These are phyloP conservation scores for Camellia oleifera DNA, from an alignment of 179 eudicot species.

Conservation along the genomic window DNA sequence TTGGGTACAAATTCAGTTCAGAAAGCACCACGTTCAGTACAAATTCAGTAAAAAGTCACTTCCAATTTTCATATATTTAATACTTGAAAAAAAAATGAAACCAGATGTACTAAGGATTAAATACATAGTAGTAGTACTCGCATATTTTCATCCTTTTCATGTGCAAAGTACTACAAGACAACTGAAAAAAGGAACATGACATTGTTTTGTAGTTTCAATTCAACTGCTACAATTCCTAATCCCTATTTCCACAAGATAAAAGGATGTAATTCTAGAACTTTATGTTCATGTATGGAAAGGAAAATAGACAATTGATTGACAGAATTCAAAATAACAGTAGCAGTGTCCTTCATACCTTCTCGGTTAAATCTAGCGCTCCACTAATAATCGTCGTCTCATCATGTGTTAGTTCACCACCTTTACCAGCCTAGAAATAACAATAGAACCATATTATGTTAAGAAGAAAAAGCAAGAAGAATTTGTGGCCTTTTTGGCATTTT, in stretches of 20 bases:
- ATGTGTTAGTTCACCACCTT: conserved; percentile 97
- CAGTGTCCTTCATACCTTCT: conserved; percentile 56
- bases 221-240: not conserved
- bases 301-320: not conserved
- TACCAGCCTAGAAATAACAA: conserved; percentile 68
- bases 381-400: conserved; percentile 97
- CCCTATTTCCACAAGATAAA: conserved; percentile 3
- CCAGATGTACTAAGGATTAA: not conserved
- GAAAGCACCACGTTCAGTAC: not conserved
- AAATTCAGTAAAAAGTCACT: not conserved
- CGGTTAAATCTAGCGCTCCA: conserved; percentile 97
- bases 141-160: not conserved
- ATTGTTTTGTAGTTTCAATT: not conserved
- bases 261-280: not conserved
- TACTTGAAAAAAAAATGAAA: not conserved
- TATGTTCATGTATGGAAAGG: conserved; percentile 1
- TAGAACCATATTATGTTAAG: not conserved
- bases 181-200: not conserved
- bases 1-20: not conserved
- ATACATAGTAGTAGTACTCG: not conserved
- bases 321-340: not conserved
- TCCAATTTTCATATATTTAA: not conserved
- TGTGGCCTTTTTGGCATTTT: not conserved
- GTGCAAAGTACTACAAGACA: not conserved
- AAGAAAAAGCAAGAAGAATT: not conserved